Evolutionary conservation across 2,329 filamentous ascomycete species (phyloP), one percentile per base, ranked within the genome.

Genomic region (Aspergillus ruber): DNA sequence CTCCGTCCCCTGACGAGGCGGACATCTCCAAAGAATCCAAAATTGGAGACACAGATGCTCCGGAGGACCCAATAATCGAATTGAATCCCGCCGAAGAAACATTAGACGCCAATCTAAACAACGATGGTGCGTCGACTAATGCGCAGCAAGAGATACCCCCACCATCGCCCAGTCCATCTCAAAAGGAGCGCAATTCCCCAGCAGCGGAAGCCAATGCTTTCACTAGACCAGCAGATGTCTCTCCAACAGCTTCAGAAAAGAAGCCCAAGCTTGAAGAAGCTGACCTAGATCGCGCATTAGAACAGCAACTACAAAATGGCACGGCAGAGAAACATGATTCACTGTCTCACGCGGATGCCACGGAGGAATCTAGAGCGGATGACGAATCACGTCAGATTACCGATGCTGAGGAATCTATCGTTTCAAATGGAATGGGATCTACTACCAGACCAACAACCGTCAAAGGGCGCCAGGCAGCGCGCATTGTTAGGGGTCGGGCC

Each of bases 381-480:
- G 39, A 50, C 42, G 53, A 53, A 38, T 55, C 55, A 18, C 54
- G 50, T 17, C 56, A 58, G 45, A 53, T 54, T 8, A 59, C 57
- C 2, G 58, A 62, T 38, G 45, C 54, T 32, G 56, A 58, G 25
- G 54, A 48, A 25, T 54, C 55, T 17, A 50, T 48, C 6, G 45
- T 56, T 6, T 53, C 56, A 42, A 52, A 56, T 47, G 53, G 49
- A 20, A 48, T 44, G n/a, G 56, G 51, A 41, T 52, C 48, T 6
- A 46, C 52, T 35, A 12, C 36, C 15, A 39, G 18, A 5, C 18
- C 46, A 20, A 48, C 46, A 20, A 48, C 50, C 23, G 56, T 53
- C 29, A 63, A 66, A 46, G 67, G 64, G 33, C 62, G 66, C 32
- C 64, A 64, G 23, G 57, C 66, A 39, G 63, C 61, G 20, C 58